Base-by-base conservation (phyloP, 768 basidiomycete genomes). In the Boletus patriciae region DNA sequence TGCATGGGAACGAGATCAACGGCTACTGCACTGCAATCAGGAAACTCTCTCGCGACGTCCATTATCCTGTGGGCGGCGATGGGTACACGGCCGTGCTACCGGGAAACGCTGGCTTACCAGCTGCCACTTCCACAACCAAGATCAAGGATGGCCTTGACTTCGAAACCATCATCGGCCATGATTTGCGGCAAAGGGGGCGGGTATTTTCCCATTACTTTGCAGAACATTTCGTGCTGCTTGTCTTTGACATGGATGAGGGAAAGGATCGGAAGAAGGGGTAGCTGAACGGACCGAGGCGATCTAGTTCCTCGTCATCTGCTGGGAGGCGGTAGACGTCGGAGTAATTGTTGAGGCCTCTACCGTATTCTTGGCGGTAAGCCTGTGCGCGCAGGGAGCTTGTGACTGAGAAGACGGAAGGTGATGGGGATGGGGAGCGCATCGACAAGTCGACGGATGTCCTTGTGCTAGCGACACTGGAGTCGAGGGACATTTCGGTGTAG, bases 1-100 rank as follows among this genome's bases (percentile, higher is more conserved):
- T 89, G 85, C 87, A 91, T 87, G 52, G 90, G 90, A 59, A 90
- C 84, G 27, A 92, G 77, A 72, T 92, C 90, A 31, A 92, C 87
- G 37, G 86, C 90, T 29, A 92, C 86, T 23, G 82, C 80, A 60
- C 73, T 78, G 69, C 81, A 83, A 61, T 86, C 68, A 37, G 90
- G 88, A 67, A 86, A 92, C 64, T 90, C 86, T 46, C 78, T 77
- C 36, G 88, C 88, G 33, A 85, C 76, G 41, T 91, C 86, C 70
- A 87, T 79, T 61, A 91, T 88, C 90, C 90, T 92, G 59, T 23
- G 52, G 18, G 34, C 40, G 13, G 44, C 25, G 38, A 57, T 74
- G n/a, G 49, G 60, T 31, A 29, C 47, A 29, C 25, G 29, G 27
- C 12, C 36, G 8, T 29, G 21, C 16, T 41, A 6, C 21, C 7